Percentiles rank a stretch among this genome's conserved stretches.
Evolutionary conservation across 2,329 filamentous ascomycete species (phyloP).

Genomic region (Westerdykella aurantiaca): DNA sequence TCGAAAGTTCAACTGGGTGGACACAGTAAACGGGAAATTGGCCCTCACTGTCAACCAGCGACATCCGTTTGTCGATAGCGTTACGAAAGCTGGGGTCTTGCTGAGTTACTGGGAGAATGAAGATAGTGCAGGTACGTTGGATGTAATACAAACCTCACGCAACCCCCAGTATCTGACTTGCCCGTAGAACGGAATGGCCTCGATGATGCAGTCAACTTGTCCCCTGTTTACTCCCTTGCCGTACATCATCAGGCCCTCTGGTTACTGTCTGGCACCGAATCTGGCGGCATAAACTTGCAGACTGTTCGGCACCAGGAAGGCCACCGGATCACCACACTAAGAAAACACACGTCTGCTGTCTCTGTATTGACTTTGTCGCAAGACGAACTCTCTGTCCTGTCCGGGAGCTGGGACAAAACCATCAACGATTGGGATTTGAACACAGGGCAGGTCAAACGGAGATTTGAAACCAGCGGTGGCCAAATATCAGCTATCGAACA

Average conservation of each 20-base stretch:
- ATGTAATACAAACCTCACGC: neutral
- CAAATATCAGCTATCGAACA: conserved; percentile 88
- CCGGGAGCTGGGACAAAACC: conserved; percentile 93
- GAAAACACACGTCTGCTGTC: conserved; percentile 84
- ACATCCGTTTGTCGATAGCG: conserved; percentile 95
- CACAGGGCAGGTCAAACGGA: conserved; percentile 68
- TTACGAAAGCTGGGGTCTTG: conserved; percentile 88
- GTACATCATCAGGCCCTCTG: conserved; percentile 86
- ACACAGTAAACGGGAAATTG: conserved; percentile 90
- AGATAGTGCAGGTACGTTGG: conserved; percentile 52
- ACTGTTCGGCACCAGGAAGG: conserved; percentile 92
- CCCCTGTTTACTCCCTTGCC: conserved; percentile 89
- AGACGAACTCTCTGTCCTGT: conserved; percentile 82
- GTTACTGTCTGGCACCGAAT: conserved; percentile 85
- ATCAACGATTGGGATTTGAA: conserved; percentile 95
- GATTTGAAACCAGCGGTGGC: conserved; percentile 69
- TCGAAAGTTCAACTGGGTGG: conserved; percentile 90
- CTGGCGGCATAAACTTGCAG: conserved; percentile 86
- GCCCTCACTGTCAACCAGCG: conserved; percentile 90
- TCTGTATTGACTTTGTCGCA: conserved; percentile 76
- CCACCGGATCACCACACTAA: conserved; percentile 74
- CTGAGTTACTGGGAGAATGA: conserved; percentile 99
- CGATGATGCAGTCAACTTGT: conserved; percentile 59
- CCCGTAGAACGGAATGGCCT: conserved; percentile 28
- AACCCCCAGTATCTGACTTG: neutral